A percentile compares a stretch with the other conserved stretches of the same genome.
Evolutionary conservation across 1,139 yeast species (phyloP).

Genomic region (Hyphopichia burtonii): DNA sequence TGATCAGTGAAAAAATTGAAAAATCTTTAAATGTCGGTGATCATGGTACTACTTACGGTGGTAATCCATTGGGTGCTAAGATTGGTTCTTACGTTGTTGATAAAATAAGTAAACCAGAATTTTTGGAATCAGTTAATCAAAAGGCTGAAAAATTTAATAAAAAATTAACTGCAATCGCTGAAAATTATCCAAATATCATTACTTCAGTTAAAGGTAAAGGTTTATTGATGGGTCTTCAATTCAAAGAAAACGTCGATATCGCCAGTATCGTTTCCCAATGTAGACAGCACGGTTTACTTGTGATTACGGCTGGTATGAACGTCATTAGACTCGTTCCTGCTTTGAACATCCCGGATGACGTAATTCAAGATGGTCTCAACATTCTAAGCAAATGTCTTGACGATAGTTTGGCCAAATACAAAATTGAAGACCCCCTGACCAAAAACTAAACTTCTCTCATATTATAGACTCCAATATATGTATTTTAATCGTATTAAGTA

Average conservation of each 20-base stretch:
- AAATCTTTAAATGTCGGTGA: constrained; percentile 78
- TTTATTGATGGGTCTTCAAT: constrained; percentile 78
- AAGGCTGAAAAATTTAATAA: constrained; percentile 56
- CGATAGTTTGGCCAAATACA: constrained; percentile 5
- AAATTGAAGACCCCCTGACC: constrained; percentile 1
- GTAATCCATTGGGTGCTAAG: constrained; percentile 88
- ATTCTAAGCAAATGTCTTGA: constrained; percentile 45
- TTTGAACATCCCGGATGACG: constrained; percentile 71
- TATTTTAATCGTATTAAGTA: no score
- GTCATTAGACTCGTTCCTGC: constrained; percentile 92
- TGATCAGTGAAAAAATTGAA: constrained; percentile 80
- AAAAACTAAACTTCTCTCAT: background rate
- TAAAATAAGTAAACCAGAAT: constrained; percentile 58
- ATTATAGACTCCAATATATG: background rate
- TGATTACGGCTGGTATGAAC: constrained; percentile 89
- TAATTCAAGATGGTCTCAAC: constrained; percentile 65
- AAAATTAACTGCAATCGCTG: constrained; percentile 52
- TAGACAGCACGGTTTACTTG: constrained; percentile 74
- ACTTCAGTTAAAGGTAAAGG: constrained; percentile 84
- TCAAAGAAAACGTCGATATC: constrained; percentile 57
- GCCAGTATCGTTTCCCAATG: constrained; percentile 64
- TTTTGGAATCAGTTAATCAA: constrained; percentile 56
- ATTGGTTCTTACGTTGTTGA: constrained; percentile 75
- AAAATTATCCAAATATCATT: constrained; percentile 58
- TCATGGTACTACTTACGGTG: constrained; percentile 98